These are phyloP conservation scores for Cadophora sp. DNA, from an alignment of 2,329 filamentous ascomycete species.

Conservation along the genomic window DNA sequence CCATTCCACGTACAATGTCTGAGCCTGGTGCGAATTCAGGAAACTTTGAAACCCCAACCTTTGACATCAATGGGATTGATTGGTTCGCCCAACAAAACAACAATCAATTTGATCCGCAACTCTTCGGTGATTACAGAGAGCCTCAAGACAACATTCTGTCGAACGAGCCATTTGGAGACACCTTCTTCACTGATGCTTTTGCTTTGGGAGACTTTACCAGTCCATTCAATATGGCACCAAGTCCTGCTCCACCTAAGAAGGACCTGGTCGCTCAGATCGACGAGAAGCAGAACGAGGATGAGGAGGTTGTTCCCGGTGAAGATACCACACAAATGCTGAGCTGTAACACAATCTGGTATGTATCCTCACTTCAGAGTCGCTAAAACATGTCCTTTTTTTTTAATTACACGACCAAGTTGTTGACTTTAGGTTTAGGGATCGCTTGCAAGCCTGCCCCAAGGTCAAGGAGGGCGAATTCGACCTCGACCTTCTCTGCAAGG, in stretches of 20 bases:
- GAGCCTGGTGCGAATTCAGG: slow-evolving; percentile 37
- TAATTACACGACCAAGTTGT: slow-evolving; percentile 9
- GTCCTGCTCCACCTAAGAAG: slow-evolving; percentile 58
- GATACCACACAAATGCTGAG: slow-evolving; percentile 71
- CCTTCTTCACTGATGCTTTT: slow-evolving; percentile 72
- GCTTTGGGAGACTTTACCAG: slow-evolving; percentile 77
- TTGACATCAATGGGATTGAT: slow-evolving; percentile 65
- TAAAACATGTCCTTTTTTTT: neutral
- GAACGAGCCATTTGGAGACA: slow-evolving; percentile 54
- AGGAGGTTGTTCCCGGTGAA: slow-evolving; percentile 68
- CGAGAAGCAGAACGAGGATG: slow-evolving; percentile 72
- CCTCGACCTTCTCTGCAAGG: slow-evolving; percentile 88
- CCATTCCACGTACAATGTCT: slow-evolving; percentile 55
- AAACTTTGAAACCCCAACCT: slow-evolving; percentile 43
- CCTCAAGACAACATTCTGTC: slow-evolving; percentile 85
- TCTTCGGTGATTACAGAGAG: slow-evolving; percentile 93
- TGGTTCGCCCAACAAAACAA: slow-evolving; percentile 83
- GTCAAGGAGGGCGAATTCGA: slow-evolving; percentile 93
- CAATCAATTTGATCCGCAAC: slow-evolving; percentile 86
- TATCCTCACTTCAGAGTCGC: slow-evolving; percentile 29
- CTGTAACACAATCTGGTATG: slow-evolving; percentile 94
- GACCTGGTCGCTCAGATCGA: slow-evolving; percentile 82
- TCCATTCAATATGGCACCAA: slow-evolving; percentile 73
- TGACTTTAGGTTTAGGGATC: slow-evolving; percentile 70
- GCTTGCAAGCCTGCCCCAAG: slow-evolving; percentile 83